phyloP scores from a whole-genome alignment of 352 stramenopile species.

The Phytophthora fragariae region DNA sequence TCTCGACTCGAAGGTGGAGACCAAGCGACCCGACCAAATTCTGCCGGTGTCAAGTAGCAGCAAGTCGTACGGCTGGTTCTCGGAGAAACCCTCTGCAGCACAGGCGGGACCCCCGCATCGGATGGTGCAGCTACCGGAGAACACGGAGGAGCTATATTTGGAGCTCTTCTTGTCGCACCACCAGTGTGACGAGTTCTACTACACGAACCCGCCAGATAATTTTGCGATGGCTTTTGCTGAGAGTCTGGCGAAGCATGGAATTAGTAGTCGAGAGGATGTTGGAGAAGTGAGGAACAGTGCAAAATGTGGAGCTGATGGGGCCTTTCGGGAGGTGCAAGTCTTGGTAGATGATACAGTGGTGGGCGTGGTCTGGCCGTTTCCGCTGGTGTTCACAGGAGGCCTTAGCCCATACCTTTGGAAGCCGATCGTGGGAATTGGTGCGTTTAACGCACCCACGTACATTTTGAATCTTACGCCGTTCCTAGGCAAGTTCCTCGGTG shows the following conservation, averaged over 20 bases:
- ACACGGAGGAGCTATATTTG: conserved; percentile 73
- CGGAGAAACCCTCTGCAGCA: conserved; percentile 52
- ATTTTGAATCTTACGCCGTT: conserved; percentile 80
- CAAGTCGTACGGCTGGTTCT: conserved; percentile 72
- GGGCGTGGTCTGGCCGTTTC: conserved; percentile 75
- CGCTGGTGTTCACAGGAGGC: conserved; percentile 79
- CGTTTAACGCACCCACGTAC: conserved; percentile 80
- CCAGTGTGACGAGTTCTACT: conserved; percentile 83
- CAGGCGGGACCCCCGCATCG: conserved; percentile 41
- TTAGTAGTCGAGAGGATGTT: conserved; percentile 13
- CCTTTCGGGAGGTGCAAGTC: conserved; percentile 79
- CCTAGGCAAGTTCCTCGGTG: conserved; percentile 64
- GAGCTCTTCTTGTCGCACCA: conserved; percentile 79
- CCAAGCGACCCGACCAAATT: conserved; percentile 49
- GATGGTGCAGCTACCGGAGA: conserved; percentile 59
- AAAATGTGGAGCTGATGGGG: conserved; percentile 35
- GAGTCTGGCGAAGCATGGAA: conserved; percentile 42
- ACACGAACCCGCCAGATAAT: conserved; percentile 62
- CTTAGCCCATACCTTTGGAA: conserved; percentile 84
- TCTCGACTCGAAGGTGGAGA: conserved; percentile 19
- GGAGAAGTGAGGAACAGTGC: neutral
- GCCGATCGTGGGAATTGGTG: conserved; percentile 72
- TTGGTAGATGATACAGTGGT: conserved; percentile 69
- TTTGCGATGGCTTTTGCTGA: conserved; percentile 19
- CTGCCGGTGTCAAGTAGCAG: conserved; percentile 54